Evolutionary conservation across 352 stramenopile genomes (phyloP).

Genomic region (Phytophthora litchii): DNA sequence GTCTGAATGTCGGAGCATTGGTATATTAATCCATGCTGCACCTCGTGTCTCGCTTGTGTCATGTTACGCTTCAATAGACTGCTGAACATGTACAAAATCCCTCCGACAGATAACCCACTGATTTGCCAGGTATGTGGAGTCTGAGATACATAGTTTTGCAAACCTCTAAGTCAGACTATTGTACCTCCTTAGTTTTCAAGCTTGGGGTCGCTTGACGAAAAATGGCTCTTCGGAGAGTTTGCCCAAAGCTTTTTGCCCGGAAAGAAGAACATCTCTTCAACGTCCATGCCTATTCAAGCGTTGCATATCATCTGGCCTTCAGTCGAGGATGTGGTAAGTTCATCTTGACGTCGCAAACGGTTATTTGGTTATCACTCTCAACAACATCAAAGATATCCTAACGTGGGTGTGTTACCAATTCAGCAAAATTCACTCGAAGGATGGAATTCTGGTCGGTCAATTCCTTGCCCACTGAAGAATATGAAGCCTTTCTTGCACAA

Average conservation of each 20-base stretch:
- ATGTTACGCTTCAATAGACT: conserved; percentile 38
- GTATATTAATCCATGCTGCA: not conserved
- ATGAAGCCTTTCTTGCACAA: conserved; percentile 90
- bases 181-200: conserved; percentile 67
- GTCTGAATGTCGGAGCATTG: not conserved
- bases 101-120: conserved; percentile 61
- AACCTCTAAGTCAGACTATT: not conserved
- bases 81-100: conserved; percentile 52
- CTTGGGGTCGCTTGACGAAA: conserved; percentile 79
- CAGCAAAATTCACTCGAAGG: conserved; percentile 82
- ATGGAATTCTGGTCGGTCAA: conserved; percentile 71
- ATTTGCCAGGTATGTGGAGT: conserved; percentile 59
- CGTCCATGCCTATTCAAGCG: conserved; percentile 47
- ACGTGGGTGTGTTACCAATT: conserved; percentile 3
- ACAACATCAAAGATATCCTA: not conserved
- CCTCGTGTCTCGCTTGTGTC: conserved; percentile 4
- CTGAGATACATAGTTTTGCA: not conserved
- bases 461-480: conserved; percentile 84
- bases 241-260: conserved; percentile 59
- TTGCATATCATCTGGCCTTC: conserved; percentile 86
- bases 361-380: not conserved
- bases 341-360: not conserved
- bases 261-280: conserved; percentile 37
- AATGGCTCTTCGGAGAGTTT: conserved; percentile 86
- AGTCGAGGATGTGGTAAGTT: conserved; percentile 75